These are phyloP conservation scores for Orbilia ellipsospora DNA, from an alignment of 2,329 filamentous ascomycete genomes.

Conservation along the genomic window DNA sequence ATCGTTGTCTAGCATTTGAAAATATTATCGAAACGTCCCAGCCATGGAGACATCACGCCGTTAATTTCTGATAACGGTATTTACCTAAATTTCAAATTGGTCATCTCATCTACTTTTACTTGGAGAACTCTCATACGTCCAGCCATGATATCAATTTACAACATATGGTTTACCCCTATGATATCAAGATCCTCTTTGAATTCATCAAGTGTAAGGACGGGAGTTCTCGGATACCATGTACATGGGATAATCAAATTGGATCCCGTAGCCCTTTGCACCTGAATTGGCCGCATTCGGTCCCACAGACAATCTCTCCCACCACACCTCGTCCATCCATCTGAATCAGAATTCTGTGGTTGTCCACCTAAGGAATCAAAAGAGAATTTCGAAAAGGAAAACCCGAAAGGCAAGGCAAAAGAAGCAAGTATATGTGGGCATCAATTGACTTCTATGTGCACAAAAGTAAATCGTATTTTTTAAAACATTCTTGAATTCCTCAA, in stretches of 20 bases:
- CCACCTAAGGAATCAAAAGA: slow-evolving; percentile 3
- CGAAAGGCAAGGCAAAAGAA: neutral
- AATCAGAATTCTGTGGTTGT: slow-evolving; percentile 28
- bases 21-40: no score
- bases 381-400: slow-evolving; percentile 4
- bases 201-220: neutral
- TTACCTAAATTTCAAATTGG: no score
- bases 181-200: no score
- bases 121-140: no score
- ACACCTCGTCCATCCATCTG: slow-evolving; percentile 23
- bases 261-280: neutral
- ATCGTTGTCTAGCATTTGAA: no score
- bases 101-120: no score
- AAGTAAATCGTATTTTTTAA: neutral
- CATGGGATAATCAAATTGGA: slow-evolving; percentile 1
- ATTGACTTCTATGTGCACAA: neutral
- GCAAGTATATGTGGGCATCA: neutral
- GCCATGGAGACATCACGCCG: no score
- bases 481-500: neutral
- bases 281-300: slow-evolving; percentile 5
- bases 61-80: no score
- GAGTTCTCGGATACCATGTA: slow-evolving; percentile 29
- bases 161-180: no score
- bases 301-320: neutral
- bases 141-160: no score